These are phyloP conservation scores for Blepharisma stoltei DNA, from an alignment of 73 alveolate species.

Conservation along the genomic window DNA sequence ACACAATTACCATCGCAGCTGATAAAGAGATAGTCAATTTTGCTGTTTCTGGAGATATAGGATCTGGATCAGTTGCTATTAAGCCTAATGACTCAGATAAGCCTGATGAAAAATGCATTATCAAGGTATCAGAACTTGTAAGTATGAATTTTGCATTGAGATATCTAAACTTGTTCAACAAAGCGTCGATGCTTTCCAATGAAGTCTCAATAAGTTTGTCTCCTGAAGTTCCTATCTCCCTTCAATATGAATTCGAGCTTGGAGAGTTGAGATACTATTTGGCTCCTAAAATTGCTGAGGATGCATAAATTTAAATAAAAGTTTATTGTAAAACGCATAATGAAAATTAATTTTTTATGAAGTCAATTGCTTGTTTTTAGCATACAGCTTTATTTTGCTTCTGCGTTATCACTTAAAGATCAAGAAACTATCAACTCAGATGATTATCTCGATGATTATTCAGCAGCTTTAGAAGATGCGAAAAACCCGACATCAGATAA, in stretches of 20 bases:
- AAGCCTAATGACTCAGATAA: constrained; percentile 51
- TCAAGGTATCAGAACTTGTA: constrained; percentile 61
- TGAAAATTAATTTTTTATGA: too few species aligned
- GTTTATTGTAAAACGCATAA: not conserved
- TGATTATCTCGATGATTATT: too few species aligned
- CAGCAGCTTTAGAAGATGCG: too few species aligned
- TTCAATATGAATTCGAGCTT: constrained; percentile 87
- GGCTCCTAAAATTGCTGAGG: constrained; percentile 97
- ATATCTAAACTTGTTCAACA: constrained; percentile 96
- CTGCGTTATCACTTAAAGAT: too few species aligned
- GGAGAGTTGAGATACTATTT: constrained; percentile 93
- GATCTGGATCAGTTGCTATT: constrained; percentile 90
- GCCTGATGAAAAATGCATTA: not conserved
- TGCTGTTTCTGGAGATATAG: constrained; percentile 91
- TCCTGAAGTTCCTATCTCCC: constrained; percentile 88
- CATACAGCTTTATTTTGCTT: too few species aligned
- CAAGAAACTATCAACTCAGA: too few species aligned
- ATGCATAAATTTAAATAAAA: constrained; percentile 18
- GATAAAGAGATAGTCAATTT: constrained; percentile 73
- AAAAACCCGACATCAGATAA: too few species aligned
- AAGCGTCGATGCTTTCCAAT: constrained; percentile 86
- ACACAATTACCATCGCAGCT: constrained; percentile 84
- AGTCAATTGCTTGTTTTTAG: too few species aligned
- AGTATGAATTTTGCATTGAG: constrained; percentile 89
- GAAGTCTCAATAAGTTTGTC: constrained; percentile 81